phyloP scores from a whole-genome alignment of 768 basidiomycete species.

The Porphyrellus cyaneotinctus region DNA sequence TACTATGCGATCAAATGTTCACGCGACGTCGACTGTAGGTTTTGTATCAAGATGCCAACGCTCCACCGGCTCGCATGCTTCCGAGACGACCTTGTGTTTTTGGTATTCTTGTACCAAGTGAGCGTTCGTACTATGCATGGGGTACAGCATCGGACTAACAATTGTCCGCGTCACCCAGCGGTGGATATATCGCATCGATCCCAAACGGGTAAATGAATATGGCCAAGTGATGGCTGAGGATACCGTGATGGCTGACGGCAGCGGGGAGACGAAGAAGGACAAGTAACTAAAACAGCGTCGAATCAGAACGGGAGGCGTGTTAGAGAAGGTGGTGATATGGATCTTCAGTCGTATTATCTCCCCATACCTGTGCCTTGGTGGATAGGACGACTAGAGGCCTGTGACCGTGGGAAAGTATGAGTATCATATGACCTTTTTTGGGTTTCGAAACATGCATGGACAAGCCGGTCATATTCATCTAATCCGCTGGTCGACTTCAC shows the following conservation, averaged over 20 bases:
- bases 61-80: slow-evolving; percentile 89
- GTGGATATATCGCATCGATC: slow-evolving; percentile 97
- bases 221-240: slow-evolving; percentile 73
- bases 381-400: background rate
- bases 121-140: slow-evolving; percentile 25
- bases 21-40: slow-evolving; percentile 42
- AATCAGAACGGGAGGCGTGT: slow-evolving; percentile 3
- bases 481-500: slow-evolving; percentile 26
- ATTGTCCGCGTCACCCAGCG: slow-evolving; percentile 46
- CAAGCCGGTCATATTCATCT: slow-evolving; percentile 31
- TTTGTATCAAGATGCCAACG: slow-evolving; percentile 96
- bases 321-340: slow-evolving; percentile 6
- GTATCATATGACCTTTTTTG: slow-evolving; percentile 21
- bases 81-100: slow-evolving; percentile 88
- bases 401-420: slow-evolving; percentile 21
- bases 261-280: slow-evolving; percentile 54
- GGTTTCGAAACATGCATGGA: slow-evolving; percentile 22
- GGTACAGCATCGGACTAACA: slow-evolving; percentile 7
- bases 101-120: slow-evolving; percentile 90
- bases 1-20: slow-evolving; percentile 16
- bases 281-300: slow-evolving; percentile 30
- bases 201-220: slow-evolving; percentile 93
- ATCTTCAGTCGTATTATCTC: slow-evolving; percentile 15
- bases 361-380: slow-evolving; percentile 3
- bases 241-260: slow-evolving; percentile 37